Percentiles rank a stretch among this genome's conserved stretches.
phyloP scores from a whole-genome alignment of 2,329 filamentous ascomycete species.

The Fusarium pininemorale region DNA sequence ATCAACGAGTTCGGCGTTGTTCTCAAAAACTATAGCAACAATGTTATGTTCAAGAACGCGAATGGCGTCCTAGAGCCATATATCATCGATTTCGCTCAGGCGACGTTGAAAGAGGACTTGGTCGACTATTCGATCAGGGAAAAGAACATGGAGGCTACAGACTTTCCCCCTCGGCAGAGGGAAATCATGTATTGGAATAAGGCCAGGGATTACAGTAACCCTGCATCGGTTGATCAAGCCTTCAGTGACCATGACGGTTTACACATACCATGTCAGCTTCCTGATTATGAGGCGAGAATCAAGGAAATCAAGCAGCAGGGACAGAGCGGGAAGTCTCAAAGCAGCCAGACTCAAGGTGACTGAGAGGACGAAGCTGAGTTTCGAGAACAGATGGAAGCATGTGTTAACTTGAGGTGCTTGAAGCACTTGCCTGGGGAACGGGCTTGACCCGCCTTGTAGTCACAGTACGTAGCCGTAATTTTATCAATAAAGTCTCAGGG shows the following conservation, averaged over 20 bases:
- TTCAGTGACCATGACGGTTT: neutral
- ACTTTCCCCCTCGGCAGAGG: no score
- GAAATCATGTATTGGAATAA: neutral
- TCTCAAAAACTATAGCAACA: neutral
- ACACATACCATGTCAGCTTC: neutral
- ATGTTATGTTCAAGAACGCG: neutral
- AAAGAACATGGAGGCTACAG: no score
- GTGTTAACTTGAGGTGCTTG: neutral
- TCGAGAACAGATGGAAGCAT: neutral
- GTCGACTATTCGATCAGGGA: no score
- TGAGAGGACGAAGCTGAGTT: neutral
- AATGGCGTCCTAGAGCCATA: neutral
- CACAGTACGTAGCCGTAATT: neutral
- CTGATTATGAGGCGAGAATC: neutral
- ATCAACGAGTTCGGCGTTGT: neutral
- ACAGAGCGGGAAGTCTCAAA: neutral
- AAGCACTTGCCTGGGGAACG: neutral
- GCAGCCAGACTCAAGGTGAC: fast-evolving
- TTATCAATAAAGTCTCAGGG: neutral
- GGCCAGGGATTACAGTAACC: neutral
- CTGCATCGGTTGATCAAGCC: neutral
- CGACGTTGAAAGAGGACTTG: neutral
- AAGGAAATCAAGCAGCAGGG: fast-evolving
- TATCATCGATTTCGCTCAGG: neutral
- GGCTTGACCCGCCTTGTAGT: neutral